A percentile compares a stretch with the other conserved stretches of the same genome.
phyloP scores from a whole-genome alignment of 495 filamentous ascomycete genomes.

The Neurospora sp. region DNA sequence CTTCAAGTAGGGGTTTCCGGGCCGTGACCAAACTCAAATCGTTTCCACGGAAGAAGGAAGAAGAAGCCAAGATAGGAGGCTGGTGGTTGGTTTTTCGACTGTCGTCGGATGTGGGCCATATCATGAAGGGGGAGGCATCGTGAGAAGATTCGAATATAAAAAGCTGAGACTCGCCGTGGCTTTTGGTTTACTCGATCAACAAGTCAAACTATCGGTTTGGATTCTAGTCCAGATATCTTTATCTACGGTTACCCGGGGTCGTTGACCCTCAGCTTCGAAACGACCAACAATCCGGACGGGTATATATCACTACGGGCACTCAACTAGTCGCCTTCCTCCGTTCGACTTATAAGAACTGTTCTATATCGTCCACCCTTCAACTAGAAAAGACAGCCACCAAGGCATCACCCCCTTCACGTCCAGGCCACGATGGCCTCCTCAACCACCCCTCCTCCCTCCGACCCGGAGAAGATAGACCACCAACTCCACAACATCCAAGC shows the following conservation, averaged over 20 bases:
- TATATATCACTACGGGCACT: not conserved
- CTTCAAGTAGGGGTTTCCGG: not conserved
- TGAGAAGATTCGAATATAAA: not conserved
- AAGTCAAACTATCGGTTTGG: too few relatives aligned
- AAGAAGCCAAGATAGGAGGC: not conserved
- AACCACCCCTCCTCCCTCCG: not conserved
- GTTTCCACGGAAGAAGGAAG: not conserved
- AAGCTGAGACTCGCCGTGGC: not conserved
- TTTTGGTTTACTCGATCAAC: too few relatives aligned
- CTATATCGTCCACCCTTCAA: not conserved
- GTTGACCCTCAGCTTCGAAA: not conserved
- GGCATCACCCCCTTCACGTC: rapidly evolving
- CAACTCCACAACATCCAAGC: not conserved
- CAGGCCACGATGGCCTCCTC: not conserved
- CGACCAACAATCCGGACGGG: not conserved
- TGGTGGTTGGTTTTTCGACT: not conserved
- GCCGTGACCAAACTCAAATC: not conserved
- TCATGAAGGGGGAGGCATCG: not conserved
- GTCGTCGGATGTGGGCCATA: not conserved
- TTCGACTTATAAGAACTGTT: not conserved
- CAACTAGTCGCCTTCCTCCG: not conserved
- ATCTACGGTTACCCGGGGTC: too few relatives aligned
- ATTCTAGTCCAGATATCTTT: too few relatives aligned
- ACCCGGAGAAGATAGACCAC: not conserved
- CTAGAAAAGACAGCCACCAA: not conserved